Base-by-base conservation (phyloP, 2,329 filamentous ascomycete species). In the Pseudogymnoascus sp. region DNA sequence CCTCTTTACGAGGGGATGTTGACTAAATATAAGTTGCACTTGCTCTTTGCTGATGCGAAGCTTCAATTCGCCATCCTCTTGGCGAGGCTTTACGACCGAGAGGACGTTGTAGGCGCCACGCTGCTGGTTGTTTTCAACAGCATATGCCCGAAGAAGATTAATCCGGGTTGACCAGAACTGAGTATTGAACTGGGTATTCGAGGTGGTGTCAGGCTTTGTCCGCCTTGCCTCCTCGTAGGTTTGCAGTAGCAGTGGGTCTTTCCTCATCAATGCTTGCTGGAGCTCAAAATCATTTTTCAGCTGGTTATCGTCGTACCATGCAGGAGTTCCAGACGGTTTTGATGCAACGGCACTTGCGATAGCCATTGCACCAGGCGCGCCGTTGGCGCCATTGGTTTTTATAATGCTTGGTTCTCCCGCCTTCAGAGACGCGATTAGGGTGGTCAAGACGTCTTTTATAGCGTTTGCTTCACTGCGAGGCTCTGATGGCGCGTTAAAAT, bases 81-180 rank as follows among this genome's bases (percentile, higher is more conserved):
- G 84, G 60, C 86, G 84, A 6, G 90, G 88, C 71, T 95, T 96
- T 67, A 97, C 86, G 16, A 89, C 89, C 0, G 94, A 92, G 16
- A 99, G 79, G 6, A 97, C 92, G 68, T 99, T 97, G 75, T 97
- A 97, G 3, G 91, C 86, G 5, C 93, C 94, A 66, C 89, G 88
- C 67, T 86, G 88, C 76, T 99, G 95, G 62, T 84, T 86, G 61
- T 83, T 86, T 74, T 97, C 91, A 50, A 96, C 94, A 1, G 91
- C 92, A 75, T 97, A 90, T 0, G 93, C 89, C 11, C 94, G 88
- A 30, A 99, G 80, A 32, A 97, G 78, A 71, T 91, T 91, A 54
- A 92, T 83, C 50, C 95, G 83, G 1, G 91, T 90, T 1, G 91
- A 90, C 94, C 94, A 99, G 76, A 99, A 99, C 72, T 97, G 93